Percentiles rank a stretch among this genome's conserved stretches.
phyloP scores from a whole-genome alignment of 73 alveolate species.

The Paramecium pentaurelia region DNA sequence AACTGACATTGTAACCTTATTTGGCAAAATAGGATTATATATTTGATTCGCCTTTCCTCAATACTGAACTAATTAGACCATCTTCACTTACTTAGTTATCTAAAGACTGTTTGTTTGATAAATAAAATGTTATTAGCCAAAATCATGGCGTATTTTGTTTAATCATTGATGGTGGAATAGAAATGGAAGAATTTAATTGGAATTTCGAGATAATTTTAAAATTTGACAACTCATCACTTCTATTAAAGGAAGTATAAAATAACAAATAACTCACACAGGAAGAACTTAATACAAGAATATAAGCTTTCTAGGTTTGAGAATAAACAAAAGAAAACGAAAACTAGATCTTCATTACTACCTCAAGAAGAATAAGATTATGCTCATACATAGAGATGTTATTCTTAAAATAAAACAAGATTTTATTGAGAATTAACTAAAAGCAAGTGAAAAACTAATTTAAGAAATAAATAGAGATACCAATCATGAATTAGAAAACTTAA shows the following conservation, averaged over 20 bases:
- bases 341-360: slow-evolving; percentile 91
- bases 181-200: slow-evolving; percentile 95
- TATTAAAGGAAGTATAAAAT: slow-evolving; percentile 78
- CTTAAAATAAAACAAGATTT: slow-evolving; percentile 85
- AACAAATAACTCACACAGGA: slow-evolving; percentile 73
- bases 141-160: slow-evolving; percentile 76
- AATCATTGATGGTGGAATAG: slow-evolving; percentile 87
- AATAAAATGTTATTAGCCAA: slow-evolving; percentile 71
- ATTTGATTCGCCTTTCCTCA: not conserved
- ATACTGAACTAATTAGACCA: slow-evolving; percentile 29
- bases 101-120: slow-evolving; percentile 26
- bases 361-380: slow-evolving; percentile 92
- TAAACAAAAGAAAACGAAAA: slow-evolving; percentile 87
- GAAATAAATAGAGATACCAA: slow-evolving; percentile 88
- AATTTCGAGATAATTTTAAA: slow-evolving; percentile 76
- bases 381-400: slow-evolving; percentile 82
- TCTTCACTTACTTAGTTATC: slow-evolving; percentile 8
- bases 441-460: slow-evolving; percentile 78
- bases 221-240: slow-evolving; percentile 75
- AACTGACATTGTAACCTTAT: slow-evolving; percentile 21
- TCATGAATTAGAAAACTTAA: slow-evolving; percentile 82
- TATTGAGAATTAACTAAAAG: slow-evolving; percentile 73
- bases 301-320: slow-evolving; percentile 88
- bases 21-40: not conserved
- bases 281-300: slow-evolving; percentile 80